phyloP scores from a whole-genome alignment of 2,329 filamentous ascomycete genomes.

The Botrytis sinoallii region DNA sequence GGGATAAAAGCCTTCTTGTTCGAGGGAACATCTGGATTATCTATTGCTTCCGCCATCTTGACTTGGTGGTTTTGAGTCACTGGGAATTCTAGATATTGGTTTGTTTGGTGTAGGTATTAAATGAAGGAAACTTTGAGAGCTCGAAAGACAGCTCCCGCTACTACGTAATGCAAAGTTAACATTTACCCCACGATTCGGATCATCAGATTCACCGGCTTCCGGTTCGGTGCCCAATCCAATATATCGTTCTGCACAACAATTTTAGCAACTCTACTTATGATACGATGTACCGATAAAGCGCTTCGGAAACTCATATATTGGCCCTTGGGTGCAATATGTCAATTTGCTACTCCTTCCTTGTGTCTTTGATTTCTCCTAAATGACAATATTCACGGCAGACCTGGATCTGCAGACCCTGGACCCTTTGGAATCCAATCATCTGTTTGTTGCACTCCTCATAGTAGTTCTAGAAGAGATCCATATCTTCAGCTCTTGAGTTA shows the following conservation, averaged over 20 bases:
- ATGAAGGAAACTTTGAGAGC: background rate
- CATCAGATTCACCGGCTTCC: background rate
- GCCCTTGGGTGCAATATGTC: background rate
- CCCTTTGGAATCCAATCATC: background rate
- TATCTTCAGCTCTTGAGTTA: background rate
- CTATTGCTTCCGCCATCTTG: slow-evolving; percentile 18
- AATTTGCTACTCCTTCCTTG: background rate
- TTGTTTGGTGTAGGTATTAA: background rate
- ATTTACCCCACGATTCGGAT: slow-evolving; percentile 2
- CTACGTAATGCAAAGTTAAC: background rate
- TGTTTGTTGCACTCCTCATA: slow-evolving; percentile 7
- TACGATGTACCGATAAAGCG: background rate
- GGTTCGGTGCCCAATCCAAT: background rate
- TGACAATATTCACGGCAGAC: background rate
- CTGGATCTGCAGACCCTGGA: background rate
- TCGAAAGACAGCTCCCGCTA: background rate
- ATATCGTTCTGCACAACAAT: background rate
- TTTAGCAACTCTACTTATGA: background rate
- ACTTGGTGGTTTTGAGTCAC: background rate
- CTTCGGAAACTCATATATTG: background rate
- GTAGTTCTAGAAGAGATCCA: slow-evolving; percentile 12
- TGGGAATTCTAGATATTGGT: background rate
- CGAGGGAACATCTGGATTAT: slow-evolving; percentile 36
- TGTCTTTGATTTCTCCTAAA: background rate
- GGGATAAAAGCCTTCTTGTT: slow-evolving; percentile 37